Percentiles rank a stretch among this genome's conserved stretches.
These are phyloP conservation scores for Paecilomyces variotii DNA, from an alignment of 2,329 filamentous ascomycete genomes.

Conservation along the genomic window DNA sequence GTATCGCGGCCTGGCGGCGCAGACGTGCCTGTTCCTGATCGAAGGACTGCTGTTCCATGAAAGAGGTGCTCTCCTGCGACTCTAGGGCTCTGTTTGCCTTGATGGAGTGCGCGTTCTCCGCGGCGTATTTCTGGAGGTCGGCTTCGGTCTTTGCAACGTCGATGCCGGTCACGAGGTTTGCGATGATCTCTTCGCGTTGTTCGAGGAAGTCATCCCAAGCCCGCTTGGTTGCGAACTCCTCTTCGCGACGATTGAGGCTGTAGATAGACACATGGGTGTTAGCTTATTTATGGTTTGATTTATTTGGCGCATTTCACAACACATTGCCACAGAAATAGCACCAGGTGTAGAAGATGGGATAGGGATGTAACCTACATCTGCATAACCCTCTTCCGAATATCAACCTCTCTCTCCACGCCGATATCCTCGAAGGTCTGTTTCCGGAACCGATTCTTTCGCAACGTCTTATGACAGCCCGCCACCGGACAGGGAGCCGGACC, in stretches of 20 bases:
- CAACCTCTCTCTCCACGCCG: conserved; percentile 81
- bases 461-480: conserved; percentile 75
- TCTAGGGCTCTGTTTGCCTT: conserved; percentile 42
- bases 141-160: conserved; percentile 58
- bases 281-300: neutral
- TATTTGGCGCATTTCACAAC: neutral
- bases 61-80: conserved; percentile 39
- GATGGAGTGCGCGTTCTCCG: conserved; percentile 58
- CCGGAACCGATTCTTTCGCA: conserved; percentile 77
- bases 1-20: conserved; percentile 53
- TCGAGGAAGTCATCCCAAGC: conserved; percentile 94
- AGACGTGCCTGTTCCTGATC: conserved; percentile 61
- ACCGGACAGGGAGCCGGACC: conserved; percentile 91
- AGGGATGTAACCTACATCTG: conserved; percentile 35
- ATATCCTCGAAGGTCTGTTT: conserved; percentile 87
- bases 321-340: too few relatives aligned
- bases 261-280: neutral
- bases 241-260: conserved; percentile 81
- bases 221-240: conserved; percentile 78
- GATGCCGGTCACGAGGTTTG: conserved; percentile 69
- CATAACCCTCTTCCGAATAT: conserved; percentile 74
- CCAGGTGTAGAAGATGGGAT: neutral
- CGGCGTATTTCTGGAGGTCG: conserved; percentile 61
- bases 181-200: conserved; percentile 80
- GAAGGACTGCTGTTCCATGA: conserved; percentile 42